These are phyloP conservation scores for Comarum palustre DNA, from an alignment of 306 rosid species.

Conservation along the genomic window DNA sequence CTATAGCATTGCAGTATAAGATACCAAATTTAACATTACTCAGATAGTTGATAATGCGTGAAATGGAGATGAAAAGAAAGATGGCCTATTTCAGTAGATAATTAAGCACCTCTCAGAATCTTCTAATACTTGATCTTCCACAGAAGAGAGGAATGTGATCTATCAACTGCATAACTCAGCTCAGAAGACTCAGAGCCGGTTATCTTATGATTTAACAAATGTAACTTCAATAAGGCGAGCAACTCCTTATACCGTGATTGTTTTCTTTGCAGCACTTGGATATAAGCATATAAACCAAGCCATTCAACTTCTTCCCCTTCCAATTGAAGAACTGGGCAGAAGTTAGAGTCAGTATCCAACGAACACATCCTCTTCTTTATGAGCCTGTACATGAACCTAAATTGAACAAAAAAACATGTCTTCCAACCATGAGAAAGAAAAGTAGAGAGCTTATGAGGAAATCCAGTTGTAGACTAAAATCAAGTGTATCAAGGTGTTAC, in stretches of 20 bases:
- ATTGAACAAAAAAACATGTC: slow-evolving; percentile 20
- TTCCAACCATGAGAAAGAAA: neutral
- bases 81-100: neutral
- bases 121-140: slow-evolving; percentile 74
- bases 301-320: slow-evolving; percentile 68
- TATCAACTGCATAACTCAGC: slow-evolving; percentile 53
- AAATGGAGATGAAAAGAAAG: neutral
- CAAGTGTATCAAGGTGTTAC: neutral
- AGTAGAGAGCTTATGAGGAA: neutral
- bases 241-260: slow-evolving; percentile 57
- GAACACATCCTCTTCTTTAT: slow-evolving; percentile 66
- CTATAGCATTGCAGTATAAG: neutral
- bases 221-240: slow-evolving; percentile 47
- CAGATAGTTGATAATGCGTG: neutral
- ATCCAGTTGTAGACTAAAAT: neutral
- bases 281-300: slow-evolving; percentile 76
- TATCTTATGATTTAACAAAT: slow-evolving; percentile 37
- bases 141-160: slow-evolving; percentile 59
- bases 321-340: slow-evolving; percentile 50
- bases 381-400: slow-evolving; percentile 60
- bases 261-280: slow-evolving; percentile 65
- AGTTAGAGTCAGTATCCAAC: slow-evolving; percentile 23
- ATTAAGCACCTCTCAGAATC: slow-evolving; percentile 31
- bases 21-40: neutral
- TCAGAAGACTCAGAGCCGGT: slow-evolving; percentile 40